Percentiles rank a stretch among this genome's conserved stretches.
Conservation (phyloP, 805 yeast genomes). For the Ogataea sp. region DNA sequence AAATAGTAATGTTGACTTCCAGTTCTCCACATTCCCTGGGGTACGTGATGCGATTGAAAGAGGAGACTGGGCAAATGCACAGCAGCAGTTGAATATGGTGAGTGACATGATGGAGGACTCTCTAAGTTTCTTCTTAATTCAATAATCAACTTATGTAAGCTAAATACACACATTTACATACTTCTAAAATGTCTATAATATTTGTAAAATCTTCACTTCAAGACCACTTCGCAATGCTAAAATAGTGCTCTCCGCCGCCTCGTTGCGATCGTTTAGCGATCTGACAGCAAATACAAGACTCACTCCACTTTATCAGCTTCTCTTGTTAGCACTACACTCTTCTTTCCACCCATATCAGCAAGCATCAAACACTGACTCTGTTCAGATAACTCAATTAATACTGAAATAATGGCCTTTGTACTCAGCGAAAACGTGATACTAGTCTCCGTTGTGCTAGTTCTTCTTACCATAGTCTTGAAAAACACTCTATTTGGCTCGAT, state of each 20-base stretch:
- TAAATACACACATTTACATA: neutral
- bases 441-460: conserved; percentile 14
- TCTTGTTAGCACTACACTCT: too few species aligned
- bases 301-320: too few species aligned
- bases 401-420: too few species aligned
- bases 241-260: neutral
- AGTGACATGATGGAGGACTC: conserved; percentile 26
- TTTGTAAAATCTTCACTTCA: too few species aligned
- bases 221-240: too few species aligned
- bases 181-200: too few species aligned
- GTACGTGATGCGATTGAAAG: conserved; percentile 58
- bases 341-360: neutral
- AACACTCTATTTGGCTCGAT: conserved; percentile 14
- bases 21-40: conserved; percentile 68
- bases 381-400: too few species aligned
- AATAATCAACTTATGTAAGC: too few species aligned
- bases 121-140: conserved; percentile 11
- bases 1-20: conserved; percentile 23
- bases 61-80: conserved; percentile 46
- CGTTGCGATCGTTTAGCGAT: neutral
- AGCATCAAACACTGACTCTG: too few species aligned
- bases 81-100: conserved; percentile 38
- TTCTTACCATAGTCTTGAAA: conserved; percentile 14
- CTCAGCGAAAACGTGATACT: conserved; percentile 20
- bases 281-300: too few species aligned